Conservation (phyloP, 2,329 filamentous ascomycete genomes). For the Lasiodiplodia theobromae region DNA sequence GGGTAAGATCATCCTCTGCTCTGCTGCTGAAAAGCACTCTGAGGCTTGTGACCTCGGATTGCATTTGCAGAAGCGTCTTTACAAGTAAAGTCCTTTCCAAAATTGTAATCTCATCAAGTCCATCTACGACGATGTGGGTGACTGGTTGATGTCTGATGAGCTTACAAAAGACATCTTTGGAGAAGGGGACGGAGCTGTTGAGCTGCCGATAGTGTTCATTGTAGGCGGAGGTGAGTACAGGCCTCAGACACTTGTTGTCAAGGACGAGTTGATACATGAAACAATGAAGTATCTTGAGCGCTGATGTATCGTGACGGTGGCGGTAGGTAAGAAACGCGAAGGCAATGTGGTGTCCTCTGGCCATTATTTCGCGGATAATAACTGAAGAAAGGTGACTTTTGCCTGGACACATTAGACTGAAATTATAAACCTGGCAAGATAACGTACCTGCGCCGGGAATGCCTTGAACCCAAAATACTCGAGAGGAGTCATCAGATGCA, state of each 20-base stretch:
- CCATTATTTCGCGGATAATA: not conserved
- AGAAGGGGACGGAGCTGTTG: conserved; percentile 7
- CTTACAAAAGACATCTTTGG: not conserved
- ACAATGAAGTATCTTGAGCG: conserved; percentile 36
- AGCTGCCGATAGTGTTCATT: conserved; percentile 34
- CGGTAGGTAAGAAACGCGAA: conserved; percentile 35
- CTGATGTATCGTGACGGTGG: conserved; percentile 28
- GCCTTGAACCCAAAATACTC: conserved; percentile 34
- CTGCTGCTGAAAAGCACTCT: not conserved
- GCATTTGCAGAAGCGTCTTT: not conserved
- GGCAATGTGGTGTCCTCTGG: not conserved
- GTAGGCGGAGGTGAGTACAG: conserved; percentile 31
- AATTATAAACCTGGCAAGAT: conserved; percentile 2
- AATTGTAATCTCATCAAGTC: not conserved
- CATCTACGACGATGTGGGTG: not conserved
- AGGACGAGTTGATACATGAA: conserved; percentile 37
- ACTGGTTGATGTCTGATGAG: not conserved
- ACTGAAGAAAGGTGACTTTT: conserved; percentile 4
- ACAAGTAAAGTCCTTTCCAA: not conserved
- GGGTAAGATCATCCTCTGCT: not conserved
- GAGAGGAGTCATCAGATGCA: not conserved
- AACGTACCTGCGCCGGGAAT: conserved; percentile 37
- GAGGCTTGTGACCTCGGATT: not conserved
- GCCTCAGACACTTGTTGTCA: conserved; percentile 35
- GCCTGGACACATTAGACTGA: not conserved